Conservation (phyloP, 345 rosid genomes). For the Syzygium aromaticum region DNA sequence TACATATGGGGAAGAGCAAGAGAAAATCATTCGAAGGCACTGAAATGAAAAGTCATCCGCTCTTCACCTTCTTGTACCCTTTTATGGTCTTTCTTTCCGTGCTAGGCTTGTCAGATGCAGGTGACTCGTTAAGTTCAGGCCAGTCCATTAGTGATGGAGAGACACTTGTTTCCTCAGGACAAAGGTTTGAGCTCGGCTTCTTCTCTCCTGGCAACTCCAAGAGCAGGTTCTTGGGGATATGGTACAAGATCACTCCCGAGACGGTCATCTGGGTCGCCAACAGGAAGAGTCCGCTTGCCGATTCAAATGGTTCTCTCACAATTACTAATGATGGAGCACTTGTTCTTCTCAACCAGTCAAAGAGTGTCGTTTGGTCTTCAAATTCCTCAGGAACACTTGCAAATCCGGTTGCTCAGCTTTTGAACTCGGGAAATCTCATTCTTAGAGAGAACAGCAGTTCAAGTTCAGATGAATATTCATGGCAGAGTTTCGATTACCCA, state of each 20-base stretch:
- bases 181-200: constrained; percentile 26
- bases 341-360: neutral
- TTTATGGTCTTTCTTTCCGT: neutral
- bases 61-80: neutral
- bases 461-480: neutral
- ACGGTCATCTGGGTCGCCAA: constrained; percentile 41
- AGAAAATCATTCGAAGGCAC: neutral
- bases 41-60: neutral
- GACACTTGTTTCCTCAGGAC: constrained; percentile 11
- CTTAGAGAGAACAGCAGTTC: constrained; percentile 1
- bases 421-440: constrained; percentile 30
- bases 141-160: constrained; percentile 13
- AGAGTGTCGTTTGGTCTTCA: constrained; percentile 15
- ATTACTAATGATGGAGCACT: constrained; percentile 11
- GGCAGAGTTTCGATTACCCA: constrained; percentile 46
- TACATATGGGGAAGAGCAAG: neutral
- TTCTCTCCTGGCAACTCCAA: constrained; percentile 18
- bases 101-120: neutral
- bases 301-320: constrained; percentile 10
- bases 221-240: constrained; percentile 34
- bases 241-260: constrained; percentile 21
- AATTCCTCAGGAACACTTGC: constrained; percentile 3
- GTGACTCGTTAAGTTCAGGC: neutral
- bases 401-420: constrained; percentile 15
- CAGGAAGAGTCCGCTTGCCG: constrained; percentile 17